Conservation (phyloP, 1,284 basidiomycete species). For the Singerocomus rubriflavus region DNA sequence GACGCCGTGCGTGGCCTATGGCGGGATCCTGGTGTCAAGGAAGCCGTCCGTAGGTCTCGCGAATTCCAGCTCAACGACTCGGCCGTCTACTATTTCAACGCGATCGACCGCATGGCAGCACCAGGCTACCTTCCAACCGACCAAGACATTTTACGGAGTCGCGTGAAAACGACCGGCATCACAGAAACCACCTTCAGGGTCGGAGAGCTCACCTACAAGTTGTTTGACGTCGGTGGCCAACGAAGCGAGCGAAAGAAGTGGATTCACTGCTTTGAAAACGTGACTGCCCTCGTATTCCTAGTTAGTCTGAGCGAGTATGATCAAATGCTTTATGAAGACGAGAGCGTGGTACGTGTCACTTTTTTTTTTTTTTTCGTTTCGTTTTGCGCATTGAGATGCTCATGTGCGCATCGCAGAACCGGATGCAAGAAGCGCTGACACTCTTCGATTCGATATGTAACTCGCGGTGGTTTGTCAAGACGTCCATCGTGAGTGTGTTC, state of each 20-base stretch:
- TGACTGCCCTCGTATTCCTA: conserved; percentile 92
- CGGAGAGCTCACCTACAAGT: conserved; percentile 86
- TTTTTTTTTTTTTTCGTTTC: neutral
- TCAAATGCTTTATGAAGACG: conserved; percentile 91
- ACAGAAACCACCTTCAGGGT: conserved; percentile 94
- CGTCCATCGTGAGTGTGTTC: conserved; percentile 64
- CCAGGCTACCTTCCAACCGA: conserved; percentile 84
- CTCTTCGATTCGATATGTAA: conserved; percentile 98
- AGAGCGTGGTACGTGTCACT: conserved; percentile 72
- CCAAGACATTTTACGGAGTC: conserved; percentile 91
- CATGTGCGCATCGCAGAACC: conserved; percentile 57
- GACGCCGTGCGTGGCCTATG: conserved; percentile 86
- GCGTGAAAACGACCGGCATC: conserved; percentile 97
- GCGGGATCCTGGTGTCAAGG: conserved; percentile 83
- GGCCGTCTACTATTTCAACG: conserved; percentile 94
- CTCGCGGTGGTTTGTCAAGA: conserved; percentile 91
- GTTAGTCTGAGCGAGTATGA: conserved; percentile 94
- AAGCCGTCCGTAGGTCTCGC: conserved; percentile 81
- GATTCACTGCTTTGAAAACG: conserved; percentile 97
- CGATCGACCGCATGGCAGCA: conserved; percentile 81
- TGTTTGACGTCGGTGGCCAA: conserved; percentile 96
- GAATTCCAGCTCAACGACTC: conserved; percentile 98
- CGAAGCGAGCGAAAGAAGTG: conserved; percentile 93
- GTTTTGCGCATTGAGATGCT: conserved; percentile 8
- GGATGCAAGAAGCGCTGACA: conserved; percentile 95